Base-by-base conservation (phyloP, 108 stramenopile genomes). In the Pseudonitzschia pungens region DNA sequence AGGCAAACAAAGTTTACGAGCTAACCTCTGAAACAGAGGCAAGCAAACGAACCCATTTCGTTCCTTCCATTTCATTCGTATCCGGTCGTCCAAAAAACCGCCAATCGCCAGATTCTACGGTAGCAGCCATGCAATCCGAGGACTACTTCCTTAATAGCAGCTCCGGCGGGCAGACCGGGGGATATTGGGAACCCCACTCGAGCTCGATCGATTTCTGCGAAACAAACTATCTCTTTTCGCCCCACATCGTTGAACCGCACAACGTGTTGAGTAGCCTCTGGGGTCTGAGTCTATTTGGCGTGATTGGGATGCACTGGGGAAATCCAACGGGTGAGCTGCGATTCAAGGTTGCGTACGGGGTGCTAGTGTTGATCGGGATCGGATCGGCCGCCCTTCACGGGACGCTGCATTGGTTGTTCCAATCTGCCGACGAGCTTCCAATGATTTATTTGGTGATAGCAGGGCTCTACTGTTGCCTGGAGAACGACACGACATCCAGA, bases 201-300 rank as follows among this genome's bases (percentile, higher is more conserved):
- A 55, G 63, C 55, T 70, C 68, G 31, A 81, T 81, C 41, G 81
- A 81, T 56, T 81, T 81, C 43, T 81, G 81, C 53, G 81, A 81
- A 68, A 63, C 71, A 36, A 81, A 81, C 44, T 81, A 81, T 64
- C 81, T 76, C 12, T 60, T 57, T 55, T 69, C 70, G 36, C 26
- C 55, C 36, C 41, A 58, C 59, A 53, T 81, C 26, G 81, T 70
- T n/a, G 81, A 81, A 56, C 64, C 55, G n/a, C 81, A 81, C 59
- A 81, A 81, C 43, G 65, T 68, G 20, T 67, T 72, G 72, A 68
- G 65, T 7, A 72, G 70, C n/a, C 31, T 81, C n/a, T 42, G 77
- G 54, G 81, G 75, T 10, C 31, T 81, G 36, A 69, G 56, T 9
- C 28, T 56, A 11, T 73, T 81, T 28, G 81, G 81, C 44, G 10